Evolutionary conservation across 306 rosid genomes (phyloP).

Genomic region (Prunus persica): Prunus_persica_NCBIv2 NC_034015.1:13182501-13183000

Average conservation of each 20-base stretch:
- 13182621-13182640: neutral
- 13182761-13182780: neutral
- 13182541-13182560: neutral
- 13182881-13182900: slow-evolving; percentile 88
- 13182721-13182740: neutral
- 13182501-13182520: neutral
- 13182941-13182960: slow-evolving; percentile 84
- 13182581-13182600: neutral
- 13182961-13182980: slow-evolving; percentile 91
- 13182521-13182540: neutral
- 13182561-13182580: neutral
- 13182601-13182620: neutral
- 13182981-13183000: slow-evolving; percentile 92
- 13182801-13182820: slow-evolving; percentile 5
- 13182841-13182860: slow-evolving; percentile 96
- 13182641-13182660: neutral
- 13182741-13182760: neutral
- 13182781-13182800: neutral
- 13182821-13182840: slow-evolving; percentile 96
- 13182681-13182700: neutral
- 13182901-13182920: slow-evolving; percentile 92
- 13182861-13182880: slow-evolving; percentile 81
- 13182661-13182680: neutral
- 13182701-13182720: neutral
- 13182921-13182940: slow-evolving; percentile 91